phyloP scores from a whole-genome alignment of 2,329 filamentous ascomycete species.

The Colletotrichum tropicicola region DNA sequence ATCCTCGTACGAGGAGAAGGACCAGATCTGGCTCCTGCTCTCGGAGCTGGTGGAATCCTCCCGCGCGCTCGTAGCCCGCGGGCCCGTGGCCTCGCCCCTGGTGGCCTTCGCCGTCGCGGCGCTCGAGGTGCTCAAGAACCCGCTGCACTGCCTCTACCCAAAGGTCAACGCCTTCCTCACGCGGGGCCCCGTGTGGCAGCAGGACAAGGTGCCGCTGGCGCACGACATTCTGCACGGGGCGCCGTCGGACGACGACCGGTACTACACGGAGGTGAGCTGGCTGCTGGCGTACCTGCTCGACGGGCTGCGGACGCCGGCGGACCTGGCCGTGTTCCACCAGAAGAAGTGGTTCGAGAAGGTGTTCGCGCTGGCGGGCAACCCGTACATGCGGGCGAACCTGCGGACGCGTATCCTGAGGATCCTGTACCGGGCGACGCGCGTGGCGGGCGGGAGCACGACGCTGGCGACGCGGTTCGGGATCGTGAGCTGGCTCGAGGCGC shows the following conservation, averaged over 20 bases:
- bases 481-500: constrained; percentile 77
- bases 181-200: constrained; percentile 78
- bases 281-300: constrained; percentile 76
- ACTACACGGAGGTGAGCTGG: constrained; percentile 80
- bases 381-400: constrained; percentile 67
- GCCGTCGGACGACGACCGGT: constrained; percentile 76
- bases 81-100: constrained; percentile 76
- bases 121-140: constrained; percentile 76
- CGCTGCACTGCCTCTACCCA: constrained; percentile 83
- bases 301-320: constrained; percentile 66
- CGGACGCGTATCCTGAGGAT: constrained; percentile 69
- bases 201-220: constrained; percentile 77
- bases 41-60: constrained; percentile 84
- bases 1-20: constrained; percentile 78
- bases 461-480: constrained; percentile 80
- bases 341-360: constrained; percentile 79
- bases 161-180: constrained; percentile 89
- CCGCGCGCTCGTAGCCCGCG: constrained; percentile 58
- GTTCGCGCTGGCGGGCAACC: constrained; percentile 73
- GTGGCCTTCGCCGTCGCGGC: constrained; percentile 79
- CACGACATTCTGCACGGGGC: constrained; percentile 69
- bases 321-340: constrained; percentile 69
- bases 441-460: constrained; percentile 80
- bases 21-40: constrained; percentile 81
- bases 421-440: constrained; percentile 71